These are phyloP conservation scores for Fusarium pilosicola DNA, from an alignment of 2,329 filamentous ascomycete genomes.

Conservation along the genomic window DNA sequence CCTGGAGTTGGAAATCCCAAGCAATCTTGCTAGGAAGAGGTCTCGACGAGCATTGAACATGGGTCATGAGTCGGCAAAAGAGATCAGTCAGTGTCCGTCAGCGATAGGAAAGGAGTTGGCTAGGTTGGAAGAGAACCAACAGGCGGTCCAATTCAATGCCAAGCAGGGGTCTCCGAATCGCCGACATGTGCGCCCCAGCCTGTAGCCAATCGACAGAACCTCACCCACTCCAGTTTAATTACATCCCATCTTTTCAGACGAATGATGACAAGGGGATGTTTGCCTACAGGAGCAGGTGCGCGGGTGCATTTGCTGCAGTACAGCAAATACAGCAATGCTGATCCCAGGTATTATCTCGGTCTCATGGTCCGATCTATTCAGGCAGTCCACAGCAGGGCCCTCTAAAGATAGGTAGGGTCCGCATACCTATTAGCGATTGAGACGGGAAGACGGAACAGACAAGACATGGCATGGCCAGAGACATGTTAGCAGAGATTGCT, in stretches of 20 bases:
- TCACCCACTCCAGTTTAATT: slow-evolving; percentile 42
- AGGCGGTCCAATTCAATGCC: slow-evolving; percentile 9
- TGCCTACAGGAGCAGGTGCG: neutral
- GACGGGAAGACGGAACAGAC: slow-evolving; percentile 17
- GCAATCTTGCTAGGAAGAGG: slow-evolving; percentile 23
- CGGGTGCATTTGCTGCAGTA: neutral
- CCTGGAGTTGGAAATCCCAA: slow-evolving; percentile 21
- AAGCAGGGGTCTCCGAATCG: slow-evolving; percentile 32
- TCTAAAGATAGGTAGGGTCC: neutral
- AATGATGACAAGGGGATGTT: slow-evolving; percentile 12
- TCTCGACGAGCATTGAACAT: slow-evolving; percentile 11
- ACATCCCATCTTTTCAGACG: slow-evolving; percentile 21
- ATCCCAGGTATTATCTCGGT: slow-evolving; percentile 13
- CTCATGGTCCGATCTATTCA: slow-evolving; percentile 30
- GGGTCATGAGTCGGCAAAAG: slow-evolving; percentile 26
- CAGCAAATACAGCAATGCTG: neutral
- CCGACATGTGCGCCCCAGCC: slow-evolving; percentile 13
- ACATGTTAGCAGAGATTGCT: slow-evolving; percentile 5
- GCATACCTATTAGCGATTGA: neutral
- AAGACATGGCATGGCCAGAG: slow-evolving; percentile 18
- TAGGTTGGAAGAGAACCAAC: slow-evolving; percentile 2
- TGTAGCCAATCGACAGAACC: slow-evolving; percentile 35
- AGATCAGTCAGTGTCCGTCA: slow-evolving; percentile 15
- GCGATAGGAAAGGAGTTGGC: slow-evolving; percentile 13
- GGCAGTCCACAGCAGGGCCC: neutral